Evolutionary conservation across 78 protist species (phyloP).

Genomic region (Isochrysis galbana): DNA sequence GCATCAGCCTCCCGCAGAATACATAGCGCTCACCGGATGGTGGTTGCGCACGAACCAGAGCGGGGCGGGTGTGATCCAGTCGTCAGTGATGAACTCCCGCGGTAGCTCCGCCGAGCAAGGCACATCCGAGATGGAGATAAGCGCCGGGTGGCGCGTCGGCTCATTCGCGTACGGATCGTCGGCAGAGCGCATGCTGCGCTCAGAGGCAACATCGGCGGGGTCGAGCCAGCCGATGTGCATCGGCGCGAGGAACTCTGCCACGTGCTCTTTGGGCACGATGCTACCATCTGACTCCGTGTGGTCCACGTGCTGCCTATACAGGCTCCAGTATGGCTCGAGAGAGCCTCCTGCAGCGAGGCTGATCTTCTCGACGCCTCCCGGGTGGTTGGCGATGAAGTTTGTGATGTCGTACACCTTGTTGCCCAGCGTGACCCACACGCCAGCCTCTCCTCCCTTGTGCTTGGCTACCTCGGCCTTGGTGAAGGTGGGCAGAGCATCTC

Average conservation of each 20-base stretch:
- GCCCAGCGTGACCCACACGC: conserved; percentile 23
- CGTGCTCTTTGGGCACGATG: background rate
- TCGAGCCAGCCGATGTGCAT: background rate
- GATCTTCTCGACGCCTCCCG: conserved; percentile 16
- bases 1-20: no score
- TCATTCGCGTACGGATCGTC: background rate
- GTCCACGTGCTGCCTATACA: conserved; percentile 35
- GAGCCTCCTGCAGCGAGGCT: conserved; percentile 25
- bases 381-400: background rate
- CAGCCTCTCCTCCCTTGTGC: background rate
- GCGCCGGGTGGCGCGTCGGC: background rate
- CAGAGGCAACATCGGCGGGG: background rate
- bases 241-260: background rate
- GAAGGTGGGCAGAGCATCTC: background rate
- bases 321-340: conserved; percentile 44
- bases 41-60: conserved; percentile 81
- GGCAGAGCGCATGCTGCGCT: background rate
- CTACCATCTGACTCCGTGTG: background rate
- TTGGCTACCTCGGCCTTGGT: background rate
- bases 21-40: no score
- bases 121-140: background rate
- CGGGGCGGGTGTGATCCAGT: conserved; percentile 72
- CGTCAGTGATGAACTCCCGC: conserved; percentile 41
- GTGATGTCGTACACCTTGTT: conserved; percentile 28
- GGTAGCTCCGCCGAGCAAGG: conserved; percentile 85